Percentiles rank a stretch among this genome's conserved stretches.
Conservation (phyloP, 257 asterid species). For the Coffea eugenioides region DNA sequence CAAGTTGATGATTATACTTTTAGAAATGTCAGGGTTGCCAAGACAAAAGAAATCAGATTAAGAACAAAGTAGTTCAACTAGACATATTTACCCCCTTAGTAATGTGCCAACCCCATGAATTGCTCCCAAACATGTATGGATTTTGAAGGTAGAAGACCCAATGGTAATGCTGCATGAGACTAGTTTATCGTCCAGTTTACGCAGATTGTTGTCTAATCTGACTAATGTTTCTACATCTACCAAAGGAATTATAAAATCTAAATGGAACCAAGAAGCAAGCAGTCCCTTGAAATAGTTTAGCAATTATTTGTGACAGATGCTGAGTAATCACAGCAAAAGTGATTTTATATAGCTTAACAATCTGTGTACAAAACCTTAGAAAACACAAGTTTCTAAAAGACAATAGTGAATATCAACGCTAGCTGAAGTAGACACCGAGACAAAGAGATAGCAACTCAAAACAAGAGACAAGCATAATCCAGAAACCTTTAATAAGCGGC, state of each 20-base stretch:
- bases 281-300: neutral
- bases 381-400: neutral
- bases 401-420: neutral
- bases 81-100: neutral
- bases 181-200: no score
- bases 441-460: constrained; percentile 12
- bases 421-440: neutral
- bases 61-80: neutral
- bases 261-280: neutral
- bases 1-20: constrained; percentile 20
- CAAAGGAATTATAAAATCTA: neutral
- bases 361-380: neutral
- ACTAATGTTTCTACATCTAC: neutral
- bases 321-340: neutral
- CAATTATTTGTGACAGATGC: neutral
- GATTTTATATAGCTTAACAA: neutral
- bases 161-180: neutral
- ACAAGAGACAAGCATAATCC: constrained; percentile 1
- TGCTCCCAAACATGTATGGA: neutral
- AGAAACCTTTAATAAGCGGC: constrained; percentile 82
- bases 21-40: neutral
- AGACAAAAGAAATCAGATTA: neutral
- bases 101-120: neutral
- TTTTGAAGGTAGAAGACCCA: neutral
- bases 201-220: neutral